Evolutionary conservation across 2,329 filamentous ascomycete species (phyloP).

Genomic region (Trichophyton benhamiae): DNA sequence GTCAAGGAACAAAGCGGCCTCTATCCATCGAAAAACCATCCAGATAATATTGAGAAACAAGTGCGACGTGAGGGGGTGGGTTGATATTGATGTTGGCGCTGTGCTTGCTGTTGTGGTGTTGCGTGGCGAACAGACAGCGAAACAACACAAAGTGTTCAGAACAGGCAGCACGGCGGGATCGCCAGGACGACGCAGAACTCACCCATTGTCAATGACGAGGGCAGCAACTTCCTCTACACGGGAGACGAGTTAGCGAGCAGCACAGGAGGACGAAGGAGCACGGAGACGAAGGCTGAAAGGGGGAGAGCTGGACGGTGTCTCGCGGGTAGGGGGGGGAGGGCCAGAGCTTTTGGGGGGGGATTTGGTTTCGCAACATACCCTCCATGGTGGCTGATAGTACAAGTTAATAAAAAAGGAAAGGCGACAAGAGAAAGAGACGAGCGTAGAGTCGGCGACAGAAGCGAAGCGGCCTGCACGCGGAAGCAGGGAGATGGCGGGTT

Average conservation of each 20-base stretch:
- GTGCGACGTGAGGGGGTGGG: neutral
- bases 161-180: conserved; percentile 15
- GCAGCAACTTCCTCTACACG: conserved; percentile 94
- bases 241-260: conserved; percentile 34
- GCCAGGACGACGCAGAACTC: conserved; percentile 44
- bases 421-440: conserved; percentile 15
- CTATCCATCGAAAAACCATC: neutral
- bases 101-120: neutral
- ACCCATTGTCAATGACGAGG: conserved; percentile 99
- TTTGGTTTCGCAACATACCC: conserved; percentile 40
- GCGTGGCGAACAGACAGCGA: neutral
- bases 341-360: conserved; percentile 18
- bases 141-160: neutral
- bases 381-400: conserved; percentile 43
- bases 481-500: conserved; percentile 13
- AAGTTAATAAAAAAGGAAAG: conserved; percentile 9
- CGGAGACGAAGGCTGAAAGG: too few relatives aligned
- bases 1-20: neutral
- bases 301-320: neutral
- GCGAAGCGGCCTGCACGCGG: conserved; percentile 19
- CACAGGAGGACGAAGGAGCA: conserved; percentile 13
- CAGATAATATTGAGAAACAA: neutral
- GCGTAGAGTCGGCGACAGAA: conserved; percentile 18
- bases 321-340: conserved; percentile 16
- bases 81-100: neutral